Evolutionary conservation across 495 filamentous ascomycete genomes (phyloP).

Genomic region (Xylaria venustula): DNA sequence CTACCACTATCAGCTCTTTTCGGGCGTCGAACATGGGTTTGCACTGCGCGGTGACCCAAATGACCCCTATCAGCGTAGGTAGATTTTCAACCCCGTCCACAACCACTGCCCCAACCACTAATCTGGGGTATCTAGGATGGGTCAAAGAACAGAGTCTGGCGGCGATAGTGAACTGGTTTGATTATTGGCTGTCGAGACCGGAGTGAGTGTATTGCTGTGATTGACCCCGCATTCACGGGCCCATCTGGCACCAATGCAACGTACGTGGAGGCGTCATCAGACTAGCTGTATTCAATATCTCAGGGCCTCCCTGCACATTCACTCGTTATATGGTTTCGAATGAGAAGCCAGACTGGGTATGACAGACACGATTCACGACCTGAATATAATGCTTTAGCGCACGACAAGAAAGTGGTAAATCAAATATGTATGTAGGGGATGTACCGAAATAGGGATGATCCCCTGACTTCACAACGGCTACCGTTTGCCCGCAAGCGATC

Average conservation of each 20-base stretch:
- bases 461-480: too few species aligned
- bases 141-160: conserved; percentile 39
- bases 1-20: conserved; percentile 64
- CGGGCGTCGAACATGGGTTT: conserved; percentile 64
- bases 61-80: conserved; percentile 34
- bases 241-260: too few species aligned
- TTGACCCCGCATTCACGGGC: too few species aligned
- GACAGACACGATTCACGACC: too few species aligned
- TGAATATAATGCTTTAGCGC: too few species aligned
- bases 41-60: conserved; percentile 57
- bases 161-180: conserved; percentile 37
- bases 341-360: not conserved
- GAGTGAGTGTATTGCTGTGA: not conserved
- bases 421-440: too few species aligned
- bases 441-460: too few species aligned
- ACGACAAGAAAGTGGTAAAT: too few species aligned
- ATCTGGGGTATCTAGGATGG: conserved; percentile 19
- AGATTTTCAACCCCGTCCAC: not conserved
- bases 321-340: not conserved
- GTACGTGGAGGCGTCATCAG: not conserved
- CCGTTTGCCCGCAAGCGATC: too few species aligned
- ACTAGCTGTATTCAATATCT: not conserved
- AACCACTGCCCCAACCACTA: not conserved
- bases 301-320: too few species aligned
- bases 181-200: conserved; percentile 34